phyloP scores from a whole-genome alignment of 345 rosid species.

The Populus simonii region DNA sequence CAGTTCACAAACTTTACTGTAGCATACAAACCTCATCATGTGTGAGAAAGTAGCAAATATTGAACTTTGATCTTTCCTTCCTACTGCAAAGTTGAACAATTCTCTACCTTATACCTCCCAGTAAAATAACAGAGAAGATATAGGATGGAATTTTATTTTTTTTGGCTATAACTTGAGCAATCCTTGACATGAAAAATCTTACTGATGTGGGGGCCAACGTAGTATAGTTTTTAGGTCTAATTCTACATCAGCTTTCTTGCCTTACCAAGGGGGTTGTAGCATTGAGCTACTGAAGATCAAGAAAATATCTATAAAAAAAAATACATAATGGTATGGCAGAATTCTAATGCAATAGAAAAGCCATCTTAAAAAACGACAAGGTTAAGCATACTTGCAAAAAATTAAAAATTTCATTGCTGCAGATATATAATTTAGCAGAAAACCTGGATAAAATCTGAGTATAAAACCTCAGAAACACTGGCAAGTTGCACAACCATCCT shows the following conservation, averaged over 20 bases:
- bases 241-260: neutral
- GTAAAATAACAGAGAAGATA: neutral
- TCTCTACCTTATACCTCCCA: neutral
- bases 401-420: neutral
- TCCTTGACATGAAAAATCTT: neutral
- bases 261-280: neutral
- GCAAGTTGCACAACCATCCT: neutral
- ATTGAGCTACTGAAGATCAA: neutral
- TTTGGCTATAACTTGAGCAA: neutral
- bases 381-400: neutral
- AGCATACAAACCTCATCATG: neutral
- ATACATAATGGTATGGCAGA: neutral
- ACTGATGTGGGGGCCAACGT: no score
- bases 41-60: neutral
- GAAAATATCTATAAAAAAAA: neutral
- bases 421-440: neutral
- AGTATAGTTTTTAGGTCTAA: no score
- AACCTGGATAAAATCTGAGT: neutral
- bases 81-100: neutral
- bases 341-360: neutral
- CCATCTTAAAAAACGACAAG: neutral
- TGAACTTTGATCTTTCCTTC: neutral
- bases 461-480: neutral
- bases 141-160: neutral
- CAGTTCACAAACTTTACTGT: neutral